These are phyloP conservation scores for Citeromyces matritensis DNA, from an alignment of 805 yeast species.

Conservation along the genomic window DNA sequence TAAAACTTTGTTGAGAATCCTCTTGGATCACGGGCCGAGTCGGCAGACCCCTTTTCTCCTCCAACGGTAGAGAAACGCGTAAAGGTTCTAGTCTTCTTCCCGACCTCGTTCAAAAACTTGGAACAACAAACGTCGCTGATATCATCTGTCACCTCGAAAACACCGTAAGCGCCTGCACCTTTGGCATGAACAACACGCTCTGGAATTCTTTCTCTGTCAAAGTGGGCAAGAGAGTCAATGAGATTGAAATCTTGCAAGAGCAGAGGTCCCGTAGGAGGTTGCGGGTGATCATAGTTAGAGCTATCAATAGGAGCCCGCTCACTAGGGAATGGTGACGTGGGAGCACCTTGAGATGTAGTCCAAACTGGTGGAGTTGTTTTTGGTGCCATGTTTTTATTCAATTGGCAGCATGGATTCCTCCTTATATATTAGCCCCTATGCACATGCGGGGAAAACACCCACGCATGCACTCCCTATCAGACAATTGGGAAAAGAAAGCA, in stretches of 20 bases:
- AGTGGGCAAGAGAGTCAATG: conserved; percentile 73
- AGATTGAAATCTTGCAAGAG: conserved; percentile 70
- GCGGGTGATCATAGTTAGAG: conserved; percentile 10
- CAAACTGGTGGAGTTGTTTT: conserved; percentile 29
- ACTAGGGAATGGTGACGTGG: conserved; percentile 63
- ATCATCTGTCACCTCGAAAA: conserved; percentile 78
- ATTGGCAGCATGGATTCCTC: too few relatives aligned
- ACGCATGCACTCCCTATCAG: too few relatives aligned
- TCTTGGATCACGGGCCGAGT: conserved; percentile 78
- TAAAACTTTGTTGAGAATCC: conserved; percentile 72
- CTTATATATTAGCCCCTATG: too few relatives aligned
- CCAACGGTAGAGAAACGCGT: conserved; percentile 82
- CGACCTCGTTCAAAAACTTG: conserved; percentile 55
- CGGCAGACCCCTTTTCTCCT: conserved; percentile 73
- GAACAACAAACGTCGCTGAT: conserved; percentile 60
- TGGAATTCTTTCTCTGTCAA: conserved; percentile 82
- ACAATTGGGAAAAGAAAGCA: too few relatives aligned
- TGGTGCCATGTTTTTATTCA: too few relatives aligned
- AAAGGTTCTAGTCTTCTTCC: conserved; percentile 63
- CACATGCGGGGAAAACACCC: too few relatives aligned
- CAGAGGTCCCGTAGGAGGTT: conserved; percentile 45
- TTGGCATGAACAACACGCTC: conserved; percentile 91
- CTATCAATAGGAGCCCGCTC: conserved; percentile 53
- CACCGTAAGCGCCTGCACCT: conserved; percentile 86
- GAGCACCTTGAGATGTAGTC: conserved; percentile 65